Evolutionary conservation across 306 rosid genomes (phyloP).

Genomic region (Cucurbita pepo): DNA sequence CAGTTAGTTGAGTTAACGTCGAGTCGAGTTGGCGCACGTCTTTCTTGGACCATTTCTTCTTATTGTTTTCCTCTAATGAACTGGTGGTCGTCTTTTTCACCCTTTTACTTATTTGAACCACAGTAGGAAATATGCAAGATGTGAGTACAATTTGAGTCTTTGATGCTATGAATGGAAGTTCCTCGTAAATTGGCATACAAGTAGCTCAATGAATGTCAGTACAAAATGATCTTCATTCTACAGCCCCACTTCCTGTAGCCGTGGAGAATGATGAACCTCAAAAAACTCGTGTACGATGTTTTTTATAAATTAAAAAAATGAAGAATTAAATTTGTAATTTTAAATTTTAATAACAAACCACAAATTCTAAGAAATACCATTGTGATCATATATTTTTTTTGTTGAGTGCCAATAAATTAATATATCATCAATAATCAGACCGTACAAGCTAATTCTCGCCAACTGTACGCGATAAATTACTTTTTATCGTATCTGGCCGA

Average conservation of each 20-base stretch:
- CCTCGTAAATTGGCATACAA: no score
- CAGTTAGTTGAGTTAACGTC: conserved; percentile 5
- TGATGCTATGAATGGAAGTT: neutral
- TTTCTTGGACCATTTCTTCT: neutral
- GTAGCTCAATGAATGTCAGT: neutral
- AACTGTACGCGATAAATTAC: neutral
- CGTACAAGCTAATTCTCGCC: no score
- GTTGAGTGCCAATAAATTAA: no score
- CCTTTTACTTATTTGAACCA: neutral
- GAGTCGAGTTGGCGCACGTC: no score
- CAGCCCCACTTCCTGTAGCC: neutral
- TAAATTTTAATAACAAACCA: no score
- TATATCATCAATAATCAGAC: no score
- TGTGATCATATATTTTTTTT: no score
- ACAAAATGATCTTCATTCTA: neutral
- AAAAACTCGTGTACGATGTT: no score
- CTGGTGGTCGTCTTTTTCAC: neutral
- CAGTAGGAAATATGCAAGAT: neutral
- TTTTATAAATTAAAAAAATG: no score
- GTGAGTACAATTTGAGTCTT: neutral
- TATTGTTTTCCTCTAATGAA: neutral
- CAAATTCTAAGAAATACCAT: no score
- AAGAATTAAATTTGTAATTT: no score
- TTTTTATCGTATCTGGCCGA: neutral
- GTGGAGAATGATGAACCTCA: neutral